phyloP scores from a whole-genome alignment of 1,139 yeast species.

The Pneumocystis jirovecii region DNA sequence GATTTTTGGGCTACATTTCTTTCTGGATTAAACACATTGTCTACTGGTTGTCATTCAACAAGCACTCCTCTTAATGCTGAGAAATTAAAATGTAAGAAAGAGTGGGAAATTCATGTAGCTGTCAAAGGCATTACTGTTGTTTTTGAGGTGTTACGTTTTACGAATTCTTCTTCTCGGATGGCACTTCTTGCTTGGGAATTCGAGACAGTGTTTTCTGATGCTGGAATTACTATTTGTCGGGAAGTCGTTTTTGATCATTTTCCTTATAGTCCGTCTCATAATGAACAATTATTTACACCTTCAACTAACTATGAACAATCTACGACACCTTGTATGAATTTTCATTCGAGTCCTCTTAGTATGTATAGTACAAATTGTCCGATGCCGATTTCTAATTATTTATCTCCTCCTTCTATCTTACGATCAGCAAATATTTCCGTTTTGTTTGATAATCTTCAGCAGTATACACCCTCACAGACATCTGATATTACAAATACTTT shows the following conservation, averaged over 20 bases:
- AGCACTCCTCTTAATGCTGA: background rate
- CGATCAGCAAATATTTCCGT: background rate
- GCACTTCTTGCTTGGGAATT: background rate
- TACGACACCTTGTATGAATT: background rate
- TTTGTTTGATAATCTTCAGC: background rate
- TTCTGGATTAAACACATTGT: conserved; percentile 7
- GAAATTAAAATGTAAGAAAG: background rate
- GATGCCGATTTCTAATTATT: background rate
- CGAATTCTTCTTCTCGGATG: background rate
- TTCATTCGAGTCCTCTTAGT: background rate
- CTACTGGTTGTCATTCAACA: background rate
- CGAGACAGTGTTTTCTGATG: background rate
- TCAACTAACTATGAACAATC: background rate
- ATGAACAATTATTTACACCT: background rate
- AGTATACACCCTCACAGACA: background rate
- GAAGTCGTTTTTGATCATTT: background rate
- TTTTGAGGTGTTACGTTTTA: background rate
- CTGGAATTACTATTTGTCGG: background rate
- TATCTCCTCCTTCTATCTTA: background rate
- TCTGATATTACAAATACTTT: background rate
- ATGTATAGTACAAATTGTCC: background rate
- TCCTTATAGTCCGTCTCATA: background rate
- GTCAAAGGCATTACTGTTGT: background rate
- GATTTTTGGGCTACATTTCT: conserved; percentile 12
- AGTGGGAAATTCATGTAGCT: background rate